Evolutionary conservation across 306 rosid species (phyloP).

Genomic region (Inga oerstediana): DNA sequence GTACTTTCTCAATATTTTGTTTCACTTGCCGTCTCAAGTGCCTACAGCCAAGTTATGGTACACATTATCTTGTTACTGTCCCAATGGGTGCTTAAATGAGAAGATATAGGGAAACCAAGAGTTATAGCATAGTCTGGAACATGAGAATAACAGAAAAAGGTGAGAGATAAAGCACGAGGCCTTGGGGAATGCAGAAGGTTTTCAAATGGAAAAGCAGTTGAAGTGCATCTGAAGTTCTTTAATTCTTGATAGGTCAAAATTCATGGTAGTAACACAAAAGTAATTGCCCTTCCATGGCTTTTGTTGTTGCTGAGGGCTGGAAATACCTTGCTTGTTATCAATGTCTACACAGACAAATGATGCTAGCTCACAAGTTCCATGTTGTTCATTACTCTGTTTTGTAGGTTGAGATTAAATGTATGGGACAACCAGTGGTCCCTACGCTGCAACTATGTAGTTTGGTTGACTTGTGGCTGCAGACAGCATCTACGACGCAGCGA

Average conservation of each 20-base stretch:
- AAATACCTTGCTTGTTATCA: not conserved
- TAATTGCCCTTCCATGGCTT: not conserved
- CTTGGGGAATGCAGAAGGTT: not conserved
- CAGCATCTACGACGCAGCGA: conserved; percentile 47
- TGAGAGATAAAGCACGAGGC: not conserved
- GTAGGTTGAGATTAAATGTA: conserved; percentile 79
- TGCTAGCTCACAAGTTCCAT: not conserved
- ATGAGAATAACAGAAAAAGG: not conserved
- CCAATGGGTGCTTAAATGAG: not conserved
- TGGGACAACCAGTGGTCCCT: conserved; percentile 68
- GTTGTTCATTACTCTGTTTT: conserved; percentile 26
- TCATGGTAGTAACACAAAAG: not conserved
- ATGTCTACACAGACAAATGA: not conserved
- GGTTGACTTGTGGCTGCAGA: conserved; percentile 65
- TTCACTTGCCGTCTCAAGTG: not conserved
- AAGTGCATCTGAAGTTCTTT: not conserved
- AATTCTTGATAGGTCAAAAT: not conserved
- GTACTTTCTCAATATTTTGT: not conserved
- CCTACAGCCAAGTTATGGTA: not conserved
- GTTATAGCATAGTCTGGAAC: not conserved
- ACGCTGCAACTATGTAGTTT: conserved; percentile 50
- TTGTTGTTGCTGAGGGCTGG: not conserved
- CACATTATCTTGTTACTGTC: not conserved
- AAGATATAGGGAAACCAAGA: conserved; percentile 8
- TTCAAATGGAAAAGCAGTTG: not conserved